These are phyloP conservation scores for Triangularia setosa DNA, from an alignment of 2,329 filamentous ascomycete species.

Conservation along the genomic window DNA sequence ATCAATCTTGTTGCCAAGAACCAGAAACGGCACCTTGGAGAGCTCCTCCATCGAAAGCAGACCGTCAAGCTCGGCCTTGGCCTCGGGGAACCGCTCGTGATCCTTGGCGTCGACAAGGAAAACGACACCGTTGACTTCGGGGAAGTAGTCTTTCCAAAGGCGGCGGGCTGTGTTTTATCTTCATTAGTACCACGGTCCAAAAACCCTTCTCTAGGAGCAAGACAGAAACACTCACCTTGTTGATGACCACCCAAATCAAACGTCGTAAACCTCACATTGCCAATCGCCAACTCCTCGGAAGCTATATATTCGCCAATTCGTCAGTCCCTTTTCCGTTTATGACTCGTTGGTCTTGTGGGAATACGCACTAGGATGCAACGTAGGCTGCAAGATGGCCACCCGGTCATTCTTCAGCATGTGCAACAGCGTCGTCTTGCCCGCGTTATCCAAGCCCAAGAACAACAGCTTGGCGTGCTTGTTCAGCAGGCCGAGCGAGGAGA, in stretches of 20 bases:
- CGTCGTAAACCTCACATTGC: slow-evolving; percentile 90
- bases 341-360: slow-evolving; percentile 11
- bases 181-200: background rate
- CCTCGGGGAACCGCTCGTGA: slow-evolving; percentile 87
- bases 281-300: slow-evolving; percentile 88
- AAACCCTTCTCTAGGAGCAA: background rate
- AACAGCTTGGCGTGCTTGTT: slow-evolving; percentile 97
- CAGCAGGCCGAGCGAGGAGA: slow-evolving; percentile 79
- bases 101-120: slow-evolving; percentile 98
- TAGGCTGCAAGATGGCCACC: slow-evolving; percentile 85
- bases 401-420: slow-evolving; percentile 98
- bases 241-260: slow-evolving; percentile 93
- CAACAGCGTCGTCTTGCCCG: slow-evolving; percentile 87
- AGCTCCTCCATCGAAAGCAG: slow-evolving; percentile 97
- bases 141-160: slow-evolving; percentile 96
- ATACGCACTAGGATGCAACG: slow-evolving; percentile 79
- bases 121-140: slow-evolving; percentile 92
- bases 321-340: slow-evolving; percentile 17
- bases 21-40: slow-evolving; percentile 88
- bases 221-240: slow-evolving; percentile 59
- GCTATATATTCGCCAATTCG: slow-evolving; percentile 43
- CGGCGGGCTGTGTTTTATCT: slow-evolving; percentile 62
- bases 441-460: slow-evolving; percentile 90
- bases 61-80: slow-evolving; percentile 94
- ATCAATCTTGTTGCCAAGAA: slow-evolving; percentile 99